Evolutionary conservation across 2,329 filamentous ascomycete species (phyloP).

Genomic region (Clonostachys sp.): DNA sequence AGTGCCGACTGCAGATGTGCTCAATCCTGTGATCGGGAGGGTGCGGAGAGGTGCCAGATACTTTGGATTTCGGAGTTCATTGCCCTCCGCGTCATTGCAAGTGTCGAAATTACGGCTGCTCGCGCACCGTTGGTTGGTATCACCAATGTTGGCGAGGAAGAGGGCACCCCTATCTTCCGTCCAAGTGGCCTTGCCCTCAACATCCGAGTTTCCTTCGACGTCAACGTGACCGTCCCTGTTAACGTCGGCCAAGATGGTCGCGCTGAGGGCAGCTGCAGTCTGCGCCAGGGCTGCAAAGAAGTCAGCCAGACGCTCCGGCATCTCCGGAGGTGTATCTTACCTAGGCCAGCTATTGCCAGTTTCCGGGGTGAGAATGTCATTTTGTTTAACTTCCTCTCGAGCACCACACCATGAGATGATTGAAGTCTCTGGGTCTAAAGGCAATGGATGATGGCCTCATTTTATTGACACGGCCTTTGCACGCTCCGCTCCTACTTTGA

Average conservation of each 20-base stretch:
- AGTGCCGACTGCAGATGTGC: conserved; percentile 6
- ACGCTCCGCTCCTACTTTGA: too few species aligned
- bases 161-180: conserved; percentile 18
- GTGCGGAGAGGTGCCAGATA: conserved; percentile 24
- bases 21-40: conserved; percentile 12
- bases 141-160: conserved; percentile 28
- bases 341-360: too few species aligned
- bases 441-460: too few species aligned
- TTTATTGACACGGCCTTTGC: too few species aligned
- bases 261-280: neutral
- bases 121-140: conserved; percentile 21
- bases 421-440: too few species aligned
- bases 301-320: too few species aligned
- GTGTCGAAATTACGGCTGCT: conserved; percentile 16
- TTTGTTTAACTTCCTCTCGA: too few species aligned
- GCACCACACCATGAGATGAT: too few species aligned
- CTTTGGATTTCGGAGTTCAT: conserved; percentile 19
- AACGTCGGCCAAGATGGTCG: conserved; percentile 19
- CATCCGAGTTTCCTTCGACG: conserved; percentile 10
- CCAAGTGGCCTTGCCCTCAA: conserved; percentile 13
- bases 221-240: conserved; percentile 26
- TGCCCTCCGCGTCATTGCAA: conserved; percentile 28
- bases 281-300: neutral
- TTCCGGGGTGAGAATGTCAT: too few species aligned
- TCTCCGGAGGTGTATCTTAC: too few species aligned